A percentile compares a stretch with the other conserved stretches of the same genome.
phyloP scores from a whole-genome alignment of 2,329 filamentous ascomycete genomes.

The Xylariaceae sp. region DNA sequence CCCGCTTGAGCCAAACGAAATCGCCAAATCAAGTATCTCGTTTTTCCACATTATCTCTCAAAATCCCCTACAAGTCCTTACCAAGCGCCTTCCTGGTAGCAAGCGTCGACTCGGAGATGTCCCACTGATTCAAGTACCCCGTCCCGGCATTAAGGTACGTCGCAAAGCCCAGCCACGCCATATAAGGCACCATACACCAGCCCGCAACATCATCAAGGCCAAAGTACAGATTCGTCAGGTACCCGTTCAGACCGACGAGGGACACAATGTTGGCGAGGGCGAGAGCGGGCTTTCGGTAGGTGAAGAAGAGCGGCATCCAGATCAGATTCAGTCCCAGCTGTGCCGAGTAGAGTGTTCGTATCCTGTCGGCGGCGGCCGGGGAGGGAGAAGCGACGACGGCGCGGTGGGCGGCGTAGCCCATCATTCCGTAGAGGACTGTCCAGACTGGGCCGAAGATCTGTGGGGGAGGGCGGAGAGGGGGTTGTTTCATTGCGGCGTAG shows the following conservation, averaged over 20 bases:
- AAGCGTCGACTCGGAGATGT: constrained; percentile 41
- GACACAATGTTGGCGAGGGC: constrained; percentile 74
- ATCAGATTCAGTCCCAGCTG: constrained; percentile 82
- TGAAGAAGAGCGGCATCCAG: constrained; percentile 94
- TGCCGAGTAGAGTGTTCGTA: constrained; percentile 80
- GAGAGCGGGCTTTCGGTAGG: constrained; percentile 66
- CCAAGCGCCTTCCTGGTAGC: constrained; percentile 31
- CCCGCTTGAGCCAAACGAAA: no score
- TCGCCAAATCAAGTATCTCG: no score
- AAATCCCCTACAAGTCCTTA: constrained; percentile 20
- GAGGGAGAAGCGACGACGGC: constrained; percentile 66
- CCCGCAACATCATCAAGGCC: constrained; percentile 70
- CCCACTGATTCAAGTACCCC: constrained; percentile 68
- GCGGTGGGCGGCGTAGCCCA: constrained; percentile 87
- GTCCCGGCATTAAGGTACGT: constrained; percentile 76
- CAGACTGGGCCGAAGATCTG: constrained; percentile 64
- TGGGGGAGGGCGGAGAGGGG: constrained; percentile 59
- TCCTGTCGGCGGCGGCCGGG: constrained; percentile 45
- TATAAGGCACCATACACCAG: constrained; percentile 75
- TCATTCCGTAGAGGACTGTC: constrained; percentile 67
- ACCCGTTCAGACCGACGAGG: constrained; percentile 68
- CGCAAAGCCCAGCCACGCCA: constrained; percentile 83
- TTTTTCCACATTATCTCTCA: no score
- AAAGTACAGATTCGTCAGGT: constrained; percentile 74
- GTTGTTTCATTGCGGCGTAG: constrained; percentile 67